Evolutionary conservation across 2,329 filamentous ascomycete genomes (phyloP), one percentile per base, ranked within the genome.

Genomic region (Sarocladiaceae sp.): DNA sequence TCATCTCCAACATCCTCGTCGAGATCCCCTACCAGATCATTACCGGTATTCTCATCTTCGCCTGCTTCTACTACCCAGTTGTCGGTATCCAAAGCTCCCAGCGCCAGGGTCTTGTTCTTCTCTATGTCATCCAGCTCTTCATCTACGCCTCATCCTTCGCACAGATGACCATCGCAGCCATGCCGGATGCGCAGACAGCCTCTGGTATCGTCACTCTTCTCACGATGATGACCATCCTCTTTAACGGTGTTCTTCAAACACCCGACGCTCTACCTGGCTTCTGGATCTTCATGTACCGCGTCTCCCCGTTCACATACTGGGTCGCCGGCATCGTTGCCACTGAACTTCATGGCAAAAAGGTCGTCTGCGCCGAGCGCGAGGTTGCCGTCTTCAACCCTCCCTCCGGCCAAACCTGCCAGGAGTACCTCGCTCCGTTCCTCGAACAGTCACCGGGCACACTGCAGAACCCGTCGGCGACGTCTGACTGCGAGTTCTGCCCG

Each of bases 271-370:
- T 88, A 1, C 83, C 84, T 0, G 72, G 77, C 0, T 88, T 88
- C 66, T 89, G 84, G 84, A 78, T 79, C 48, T 88, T 86, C 65
- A 88, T 88, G 83, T 65, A 87, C 60, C 73, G 78, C 20, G 68
- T 79, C 10, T 80, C 74, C 0, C 82, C 81, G 0, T 81, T 85
- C 47, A 85, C 80, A 0, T 87, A 86, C 60, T 78, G 72, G 70
- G 78, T 88, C 47, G 71, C 72, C 2, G 83, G 79, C 10, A 82
- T 88, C 61, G 71, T 85, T 2, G 70, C 79, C 1, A 85, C 82
- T 0, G 76, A 83, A 57, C 67, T 89, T 2, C 72, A 80, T 43
- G 69, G 63, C 12, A 66, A 80, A 2, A 33, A 55, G 0, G 70
- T 85, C 15, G 50, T 55, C 0, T 85, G 81, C 56, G 65, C 72